Evolutionary conservation across 2,329 filamentous ascomycete species (phyloP).

Genomic region (Berkeleyomyces rouxiae): DNA sequence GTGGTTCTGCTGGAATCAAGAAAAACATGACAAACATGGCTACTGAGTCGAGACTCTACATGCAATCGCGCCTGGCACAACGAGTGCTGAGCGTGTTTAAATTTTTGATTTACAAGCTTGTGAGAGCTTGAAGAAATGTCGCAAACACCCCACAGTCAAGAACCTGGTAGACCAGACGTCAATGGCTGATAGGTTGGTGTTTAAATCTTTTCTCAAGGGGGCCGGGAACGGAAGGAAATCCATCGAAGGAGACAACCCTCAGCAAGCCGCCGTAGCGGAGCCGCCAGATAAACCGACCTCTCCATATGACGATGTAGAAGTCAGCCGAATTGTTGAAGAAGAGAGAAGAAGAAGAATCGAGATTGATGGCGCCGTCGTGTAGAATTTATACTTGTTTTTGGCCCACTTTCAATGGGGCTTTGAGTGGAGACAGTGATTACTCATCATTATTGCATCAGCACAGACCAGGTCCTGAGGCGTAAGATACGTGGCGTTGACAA

Average conservation of each 20-base stretch:
- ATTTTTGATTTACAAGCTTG: not conserved
- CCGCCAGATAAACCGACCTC: constrained; percentile 27
- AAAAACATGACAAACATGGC: not conserved
- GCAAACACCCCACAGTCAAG: constrained; percentile 36
- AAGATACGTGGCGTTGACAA: constrained; percentile 5
- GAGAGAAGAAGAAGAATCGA: constrained; percentile 17
- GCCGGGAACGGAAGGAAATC: constrained; percentile 40
- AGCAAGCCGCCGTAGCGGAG: constrained; percentile 39
- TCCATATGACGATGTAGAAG: constrained; percentile 36
- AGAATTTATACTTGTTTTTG: constrained; percentile 13
- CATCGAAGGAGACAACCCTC: constrained; percentile 33
- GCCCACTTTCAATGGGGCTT: constrained; percentile 5
- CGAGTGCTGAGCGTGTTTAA: not conserved
- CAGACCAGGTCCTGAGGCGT: not conserved
- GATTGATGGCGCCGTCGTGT: constrained; percentile 6
- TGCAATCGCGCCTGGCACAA: not conserved
- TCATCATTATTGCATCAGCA: not conserved
- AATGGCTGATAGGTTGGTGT: constrained; percentile 31
- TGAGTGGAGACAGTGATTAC: constrained; percentile 9
- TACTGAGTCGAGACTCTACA: not conserved
- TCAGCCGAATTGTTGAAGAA: constrained; percentile 30
- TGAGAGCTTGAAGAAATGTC: constrained; percentile 21
- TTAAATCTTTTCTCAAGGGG: constrained; percentile 30
- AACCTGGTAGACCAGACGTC: constrained; percentile 25
- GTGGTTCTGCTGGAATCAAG: too few relatives aligned